These are phyloP conservation scores for Przewalskia tangutica DNA, from an alignment of 257 asterid species.

Conservation along the genomic window DNA sequence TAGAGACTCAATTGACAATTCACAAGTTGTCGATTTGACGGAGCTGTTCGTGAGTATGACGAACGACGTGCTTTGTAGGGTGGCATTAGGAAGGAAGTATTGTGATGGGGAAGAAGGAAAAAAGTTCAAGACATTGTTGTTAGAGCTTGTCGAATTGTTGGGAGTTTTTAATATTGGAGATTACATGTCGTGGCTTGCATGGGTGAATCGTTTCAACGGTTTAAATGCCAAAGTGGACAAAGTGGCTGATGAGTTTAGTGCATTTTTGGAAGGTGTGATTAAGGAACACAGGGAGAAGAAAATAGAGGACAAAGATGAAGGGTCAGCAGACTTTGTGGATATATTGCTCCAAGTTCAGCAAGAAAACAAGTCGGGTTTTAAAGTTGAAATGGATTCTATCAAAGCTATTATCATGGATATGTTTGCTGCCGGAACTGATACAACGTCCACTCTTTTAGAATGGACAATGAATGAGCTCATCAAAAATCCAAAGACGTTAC, in stretches of 20 bases:
- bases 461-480: conserved; percentile 40
- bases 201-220: conserved; percentile 23
- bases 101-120: not conserved
- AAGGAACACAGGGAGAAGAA: conserved; percentile 4
- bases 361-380: not conserved
- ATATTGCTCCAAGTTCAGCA: conserved; percentile 16
- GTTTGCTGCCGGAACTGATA: conserved; percentile 44
- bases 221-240: conserved; percentile 12
- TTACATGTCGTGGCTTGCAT: conserved; percentile 23
- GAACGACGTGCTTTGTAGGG: conserved; percentile 2
- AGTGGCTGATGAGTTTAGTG: conserved; percentile 12
- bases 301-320: not conserved
- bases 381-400: conserved; percentile 15
- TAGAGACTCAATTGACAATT: not conserved
- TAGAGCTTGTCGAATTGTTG: not conserved
- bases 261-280: conserved; percentile 20
- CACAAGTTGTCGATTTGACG: not conserved
- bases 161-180: not conserved
- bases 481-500: not conserved
- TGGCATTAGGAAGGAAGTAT: conserved; percentile 14
- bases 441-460: conserved; percentile 20
- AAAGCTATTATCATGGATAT: conserved; percentile 41
- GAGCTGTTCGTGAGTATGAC: not conserved
- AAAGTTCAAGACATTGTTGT: not conserved
- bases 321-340: conserved; percentile 14